Percentiles rank a stretch among this genome's conserved stretches.
Evolutionary conservation across 1,139 yeast genomes (phyloP).

Genomic region (Geotrichum restrictum): DNA sequence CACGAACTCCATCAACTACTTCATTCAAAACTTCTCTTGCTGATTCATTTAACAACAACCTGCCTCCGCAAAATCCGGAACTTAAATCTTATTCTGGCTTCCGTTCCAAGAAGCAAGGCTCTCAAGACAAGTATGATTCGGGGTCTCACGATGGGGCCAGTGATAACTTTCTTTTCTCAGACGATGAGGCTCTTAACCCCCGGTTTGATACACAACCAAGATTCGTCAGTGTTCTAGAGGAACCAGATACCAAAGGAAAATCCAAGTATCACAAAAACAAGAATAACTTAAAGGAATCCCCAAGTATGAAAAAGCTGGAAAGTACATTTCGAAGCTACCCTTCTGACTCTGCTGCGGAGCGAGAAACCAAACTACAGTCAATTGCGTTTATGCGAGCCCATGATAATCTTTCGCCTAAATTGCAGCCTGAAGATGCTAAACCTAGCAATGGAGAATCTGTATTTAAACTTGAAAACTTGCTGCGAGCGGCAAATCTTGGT

Average conservation of each 20-base stretch:
- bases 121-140: background rate
- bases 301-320: constrained; percentile 1
- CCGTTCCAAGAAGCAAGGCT: constrained; percentile 4
- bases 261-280: constrained; percentile 6
- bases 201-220: constrained; percentile 3
- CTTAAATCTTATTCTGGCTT: constrained; percentile 1
- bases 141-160: constrained; percentile 3
- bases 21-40: constrained; percentile 72
- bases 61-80: constrained; percentile 14
- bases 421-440: background rate
- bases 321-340: background rate
- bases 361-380: background rate
- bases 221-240: constrained; percentile 15
- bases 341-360: background rate
- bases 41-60: constrained; percentile 35
- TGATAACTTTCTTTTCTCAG: constrained; percentile 6
- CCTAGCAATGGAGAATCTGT: constrained; percentile 13
- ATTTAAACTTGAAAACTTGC: constrained; percentile 19
- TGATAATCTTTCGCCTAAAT: constrained; percentile 1
- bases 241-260: constrained; percentile 12
- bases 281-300: background rate
- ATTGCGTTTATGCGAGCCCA: background rate
- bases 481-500: constrained; percentile 21
- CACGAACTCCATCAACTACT: constrained; percentile 68
- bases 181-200: background rate